phyloP scores from a whole-genome alignment of 805 yeast species.

The Hanseniaspora jakobsenii region DNA sequence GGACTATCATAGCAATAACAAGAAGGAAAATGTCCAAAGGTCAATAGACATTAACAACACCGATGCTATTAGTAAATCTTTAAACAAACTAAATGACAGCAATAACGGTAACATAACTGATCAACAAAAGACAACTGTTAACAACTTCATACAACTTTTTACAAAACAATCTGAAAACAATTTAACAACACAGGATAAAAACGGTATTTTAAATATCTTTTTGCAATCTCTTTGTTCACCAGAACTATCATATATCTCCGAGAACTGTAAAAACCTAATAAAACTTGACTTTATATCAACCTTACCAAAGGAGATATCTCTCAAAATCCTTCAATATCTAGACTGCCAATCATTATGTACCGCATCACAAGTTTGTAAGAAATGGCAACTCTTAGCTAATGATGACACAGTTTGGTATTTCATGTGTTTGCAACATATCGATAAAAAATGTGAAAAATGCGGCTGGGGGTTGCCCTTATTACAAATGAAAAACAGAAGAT shows the following conservation, averaged over 20 bases:
- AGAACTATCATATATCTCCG: constrained; percentile 72
- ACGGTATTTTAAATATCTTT: constrained; percentile 68
- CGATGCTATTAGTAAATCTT: too few species aligned
- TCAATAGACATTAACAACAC: background rate
- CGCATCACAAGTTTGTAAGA: constrained; percentile 82
- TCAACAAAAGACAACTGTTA: constrained; percentile 4
- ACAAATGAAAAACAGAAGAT: constrained; percentile 67
- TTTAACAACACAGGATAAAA: constrained; percentile 39
- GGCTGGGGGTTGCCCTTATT: constrained; percentile 97
- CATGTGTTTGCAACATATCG: constrained; percentile 97
- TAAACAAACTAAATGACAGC: background rate
- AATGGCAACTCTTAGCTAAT: constrained; percentile 84
- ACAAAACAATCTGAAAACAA: background rate
- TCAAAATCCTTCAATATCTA: constrained; percentile 73
- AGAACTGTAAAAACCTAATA: constrained; percentile 65
- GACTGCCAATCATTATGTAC: constrained; percentile 89
- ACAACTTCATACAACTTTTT: constrained; percentile 7
- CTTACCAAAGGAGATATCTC: constrained; percentile 73
- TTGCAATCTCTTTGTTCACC: constrained; percentile 90
- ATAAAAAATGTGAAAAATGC: constrained; percentile 91
- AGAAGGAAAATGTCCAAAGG: constrained; percentile 18
- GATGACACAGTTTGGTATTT: constrained; percentile 97
- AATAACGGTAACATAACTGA: background rate
- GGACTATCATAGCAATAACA: constrained; percentile 40
- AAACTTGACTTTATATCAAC: constrained; percentile 80